Evolutionary conservation across 768 basidiomycete genomes (phyloP), one percentile per base, ranked within the genome.

Genomic region (Phlegmacium glaucopus): DNA sequence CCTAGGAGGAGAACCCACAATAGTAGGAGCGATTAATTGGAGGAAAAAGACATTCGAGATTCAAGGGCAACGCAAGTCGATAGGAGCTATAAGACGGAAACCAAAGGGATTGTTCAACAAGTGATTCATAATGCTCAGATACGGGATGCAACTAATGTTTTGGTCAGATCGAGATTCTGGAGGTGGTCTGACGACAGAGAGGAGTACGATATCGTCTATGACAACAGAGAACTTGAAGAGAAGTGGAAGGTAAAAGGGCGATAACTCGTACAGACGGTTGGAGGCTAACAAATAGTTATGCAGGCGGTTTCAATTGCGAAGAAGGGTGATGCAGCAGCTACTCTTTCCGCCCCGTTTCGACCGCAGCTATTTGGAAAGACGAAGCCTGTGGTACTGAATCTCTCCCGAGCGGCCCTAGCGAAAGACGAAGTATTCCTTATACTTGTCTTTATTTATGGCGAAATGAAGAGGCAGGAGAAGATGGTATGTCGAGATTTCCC

Each of bases 11-110:
- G 51, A 56, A 12, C 50, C 66, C 7, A 51, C 68, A 4, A 56
- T 62, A n/a, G 76, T 76, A 6, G 78, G 74, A 2, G 67, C 65
- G 6, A 77, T 80, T 34, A 66, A 76, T 48, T 80, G 78, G 78
- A 66, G 65, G 46, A 75, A 77, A 37, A 75, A 74, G 58, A 59
- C 61, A 8, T 67, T 80, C 22, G 76, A 78, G 56, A 61, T 79
- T 7, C 55, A 62, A 37, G 76, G 77, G 0, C 64, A 69, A 34
- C 67, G 63, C 49, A 72, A 69, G 51, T 58, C 60, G 30, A 49
- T 78, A 36, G 45, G 62, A 4, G 75, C 77, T 35, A 53, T 79
- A 25, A 69, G 72, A 51, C 52, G 67, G 29, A 72, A 63, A 22
- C 61, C 67, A n/a, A 66, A 66, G 5, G 50, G 68, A 4, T 67